Conservation (phyloP, 2,329 filamentous ascomycete genomes). For the Penicillium sp. region DNA sequence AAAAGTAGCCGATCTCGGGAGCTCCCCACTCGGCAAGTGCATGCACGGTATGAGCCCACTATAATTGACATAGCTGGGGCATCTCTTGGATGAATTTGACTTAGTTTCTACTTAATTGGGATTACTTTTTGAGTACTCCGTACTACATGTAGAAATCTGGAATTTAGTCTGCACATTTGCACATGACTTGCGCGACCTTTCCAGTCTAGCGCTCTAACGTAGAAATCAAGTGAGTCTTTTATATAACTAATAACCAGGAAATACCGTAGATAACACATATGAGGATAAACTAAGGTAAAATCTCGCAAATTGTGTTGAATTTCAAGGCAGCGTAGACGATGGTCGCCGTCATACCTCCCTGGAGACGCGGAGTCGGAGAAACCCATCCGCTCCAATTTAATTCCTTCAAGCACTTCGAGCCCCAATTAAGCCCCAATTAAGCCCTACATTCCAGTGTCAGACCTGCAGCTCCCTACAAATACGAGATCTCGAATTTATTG, state of each 20-base stretch:
- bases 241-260: not conserved
- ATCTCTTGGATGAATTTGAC: not conserved
- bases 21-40: constrained; percentile 15
- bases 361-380: constrained; percentile 31
- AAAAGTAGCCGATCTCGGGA: constrained; percentile 24
- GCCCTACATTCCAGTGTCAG: constrained; percentile 10
- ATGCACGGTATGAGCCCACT: constrained; percentile 9
- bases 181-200: not conserved
- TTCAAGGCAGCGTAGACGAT: too few relatives aligned
- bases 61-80: not conserved
- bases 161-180: not conserved
- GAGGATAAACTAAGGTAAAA: not conserved
- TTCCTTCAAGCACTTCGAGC: constrained; percentile 17
- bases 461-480: constrained; percentile 4
- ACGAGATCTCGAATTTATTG: constrained; percentile 8
- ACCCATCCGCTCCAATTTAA: constrained; percentile 21
- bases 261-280: not conserved
- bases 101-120: not conserved
- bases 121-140: not conserved
- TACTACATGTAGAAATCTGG: not conserved
- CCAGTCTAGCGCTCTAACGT: not conserved
- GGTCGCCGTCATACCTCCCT: not conserved
- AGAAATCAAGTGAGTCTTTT: not conserved
- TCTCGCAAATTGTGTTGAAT: not conserved
- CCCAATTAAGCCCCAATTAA: not conserved